Evolutionary conservation across 805 yeast genomes (phyloP).

Genomic region (Tetrapisispora iriomotensis): DNA sequence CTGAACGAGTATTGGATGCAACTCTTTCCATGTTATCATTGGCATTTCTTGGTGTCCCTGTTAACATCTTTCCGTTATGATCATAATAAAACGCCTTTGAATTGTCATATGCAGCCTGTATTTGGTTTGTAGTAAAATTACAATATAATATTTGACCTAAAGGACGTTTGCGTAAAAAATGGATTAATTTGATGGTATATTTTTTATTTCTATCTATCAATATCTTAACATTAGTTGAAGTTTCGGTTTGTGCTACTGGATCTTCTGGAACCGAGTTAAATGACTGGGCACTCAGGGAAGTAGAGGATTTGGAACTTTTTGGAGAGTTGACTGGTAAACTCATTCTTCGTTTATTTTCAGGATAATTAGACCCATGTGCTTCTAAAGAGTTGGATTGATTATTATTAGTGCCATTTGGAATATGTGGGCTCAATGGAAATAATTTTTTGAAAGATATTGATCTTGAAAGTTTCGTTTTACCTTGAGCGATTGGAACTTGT

Average conservation of each 20-base stretch:
- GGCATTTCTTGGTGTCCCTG: neutral
- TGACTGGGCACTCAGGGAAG: conserved; percentile 2
- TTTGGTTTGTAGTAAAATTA: conserved; percentile 3
- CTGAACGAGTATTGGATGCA: neutral
- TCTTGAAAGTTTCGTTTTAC: conserved; percentile 4
- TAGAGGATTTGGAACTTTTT: conserved; percentile 1
- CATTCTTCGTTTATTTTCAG: neutral
- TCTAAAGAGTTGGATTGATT: neutral
- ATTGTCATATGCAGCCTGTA: neutral
- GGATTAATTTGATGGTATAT: conserved; percentile 10
- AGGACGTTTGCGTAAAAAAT: conserved; percentile 14
- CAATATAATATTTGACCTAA: conserved; percentile 14
- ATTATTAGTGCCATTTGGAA: neutral
- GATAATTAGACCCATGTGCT: neutral
- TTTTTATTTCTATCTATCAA: conserved; percentile 5
- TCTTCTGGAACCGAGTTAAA: neutral
- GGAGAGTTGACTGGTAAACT: conserved; percentile 3
- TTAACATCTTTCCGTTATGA: no score
- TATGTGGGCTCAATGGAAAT: conserved; percentile 3
- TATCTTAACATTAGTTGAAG: neutral
- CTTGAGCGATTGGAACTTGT: neutral
- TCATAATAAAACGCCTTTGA: neutral
- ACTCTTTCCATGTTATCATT: neutral
- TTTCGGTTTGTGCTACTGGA: neutral
- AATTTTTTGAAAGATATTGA: conserved; percentile 9